These are phyloP conservation scores for Vanrija sp. DNA, from an alignment of 1,284 basidiomycete species.

Conservation along the genomic window DNA sequence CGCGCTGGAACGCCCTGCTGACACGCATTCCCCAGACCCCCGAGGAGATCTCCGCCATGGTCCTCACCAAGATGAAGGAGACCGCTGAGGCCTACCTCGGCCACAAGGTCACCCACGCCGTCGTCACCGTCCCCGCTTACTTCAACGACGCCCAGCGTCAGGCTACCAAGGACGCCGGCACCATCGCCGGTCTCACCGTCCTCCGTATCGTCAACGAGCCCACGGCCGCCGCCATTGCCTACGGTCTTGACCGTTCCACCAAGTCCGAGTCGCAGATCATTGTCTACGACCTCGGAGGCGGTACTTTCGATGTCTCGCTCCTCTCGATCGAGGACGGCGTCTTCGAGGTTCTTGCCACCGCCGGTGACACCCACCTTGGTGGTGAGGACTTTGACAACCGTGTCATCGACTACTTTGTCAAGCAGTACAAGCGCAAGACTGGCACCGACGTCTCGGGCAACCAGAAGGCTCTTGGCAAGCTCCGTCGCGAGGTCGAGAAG, in stretches of 20 bases:
- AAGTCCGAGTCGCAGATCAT: conserved; percentile 78
- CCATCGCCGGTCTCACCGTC: conserved; percentile 94
- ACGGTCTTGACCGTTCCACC: conserved; percentile 72
- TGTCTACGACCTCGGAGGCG: conserved; percentile 98
- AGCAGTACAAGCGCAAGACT: conserved; percentile 94
- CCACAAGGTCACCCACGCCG: conserved; percentile 74
- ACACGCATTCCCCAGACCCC: conserved; percentile 60
- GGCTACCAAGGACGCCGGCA: conserved; percentile 96
- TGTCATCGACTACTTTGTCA: conserved; percentile 95
- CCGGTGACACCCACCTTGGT: conserved; percentile 97
- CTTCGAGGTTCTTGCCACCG: conserved; percentile 98
- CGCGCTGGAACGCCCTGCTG: too few relatives aligned
- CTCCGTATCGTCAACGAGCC: conserved; percentile 99
- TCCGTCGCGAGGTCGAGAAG: conserved; percentile 98
- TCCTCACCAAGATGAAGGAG: conserved; percentile 97
- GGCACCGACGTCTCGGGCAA: conserved; percentile 82
- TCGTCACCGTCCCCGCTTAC: conserved; percentile 66
- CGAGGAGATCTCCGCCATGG: conserved; percentile 97
- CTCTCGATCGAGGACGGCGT: conserved; percentile 97
- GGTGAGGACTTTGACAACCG: conserved; percentile 99
- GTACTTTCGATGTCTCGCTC: conserved; percentile 98
- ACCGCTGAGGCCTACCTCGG: conserved; percentile 96
- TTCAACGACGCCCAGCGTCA: conserved; percentile 99
- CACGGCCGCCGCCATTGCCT: conserved; percentile 95
- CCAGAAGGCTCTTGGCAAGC: conserved; percentile 88